A percentile compares a stretch with the other conserved stretches of the same genome.
Conservation (phyloP, 768 basidiomycete species). For the Pulveroboletus sp. region DNA sequence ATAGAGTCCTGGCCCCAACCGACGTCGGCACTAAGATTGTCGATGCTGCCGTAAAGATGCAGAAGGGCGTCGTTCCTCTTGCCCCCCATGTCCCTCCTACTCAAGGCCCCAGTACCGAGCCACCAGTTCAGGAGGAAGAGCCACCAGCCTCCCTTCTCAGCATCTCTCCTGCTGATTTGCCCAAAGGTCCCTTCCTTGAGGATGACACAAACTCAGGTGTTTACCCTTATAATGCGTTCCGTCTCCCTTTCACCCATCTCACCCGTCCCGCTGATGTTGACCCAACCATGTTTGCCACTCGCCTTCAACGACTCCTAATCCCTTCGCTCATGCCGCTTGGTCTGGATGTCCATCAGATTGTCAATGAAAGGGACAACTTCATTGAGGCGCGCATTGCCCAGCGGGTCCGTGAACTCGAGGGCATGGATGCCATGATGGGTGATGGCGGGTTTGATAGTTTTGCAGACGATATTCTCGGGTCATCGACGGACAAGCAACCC, state of each 20-base stretch:
- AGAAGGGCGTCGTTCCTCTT: conserved; percentile 44
- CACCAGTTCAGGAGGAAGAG: conserved; percentile 53
- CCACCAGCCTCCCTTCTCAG: conserved; percentile 29
- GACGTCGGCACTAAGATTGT: conserved; percentile 62
- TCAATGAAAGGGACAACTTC: conserved; percentile 88
- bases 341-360: conserved; percentile 85
- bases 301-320: conserved; percentile 74
- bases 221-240: conserved; percentile 90
- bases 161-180: conserved; percentile 53
- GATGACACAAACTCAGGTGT: conserved; percentile 75
- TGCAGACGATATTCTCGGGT: conserved; percentile 34
- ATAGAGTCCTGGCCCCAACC: conserved; percentile 56
- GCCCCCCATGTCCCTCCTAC: conserved; percentile 23
- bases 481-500: neutral
- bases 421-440: conserved; percentile 73
- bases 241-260: conserved; percentile 78
- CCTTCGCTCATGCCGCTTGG: conserved; percentile 89
- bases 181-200: conserved; percentile 74
- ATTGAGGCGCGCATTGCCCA: conserved; percentile 87
- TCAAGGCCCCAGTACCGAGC: conserved; percentile 26
- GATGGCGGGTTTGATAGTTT: conserved; percentile 62
- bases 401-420: conserved; percentile 82
- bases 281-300: conserved; percentile 61
- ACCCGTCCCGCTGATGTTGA: conserved; percentile 59
- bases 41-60: conserved; percentile 70